phyloP scores from a whole-genome alignment of 345 rosid species.

The Bruguiera sexangula region DNA sequence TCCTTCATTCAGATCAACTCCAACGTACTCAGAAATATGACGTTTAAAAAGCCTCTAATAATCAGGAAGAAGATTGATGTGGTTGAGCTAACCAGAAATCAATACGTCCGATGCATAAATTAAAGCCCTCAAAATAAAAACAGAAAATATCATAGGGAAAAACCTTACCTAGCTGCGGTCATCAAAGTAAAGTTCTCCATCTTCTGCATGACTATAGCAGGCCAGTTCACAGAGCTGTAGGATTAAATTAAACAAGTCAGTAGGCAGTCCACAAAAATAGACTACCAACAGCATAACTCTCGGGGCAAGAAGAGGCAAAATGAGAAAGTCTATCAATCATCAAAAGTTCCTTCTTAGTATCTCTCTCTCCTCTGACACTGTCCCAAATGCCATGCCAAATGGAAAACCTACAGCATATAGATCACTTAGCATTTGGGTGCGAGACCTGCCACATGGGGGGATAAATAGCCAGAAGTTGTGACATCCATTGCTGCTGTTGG shows the following conservation, averaged over 20 bases:
- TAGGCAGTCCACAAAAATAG: not conserved
- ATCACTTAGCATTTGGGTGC: not conserved
- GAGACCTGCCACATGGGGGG: conserved; percentile 3
- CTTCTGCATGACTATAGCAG: conserved; percentile 83
- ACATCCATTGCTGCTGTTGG: not conserved
- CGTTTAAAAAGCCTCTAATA: conserved; percentile 87
- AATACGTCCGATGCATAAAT: conserved; percentile 1
- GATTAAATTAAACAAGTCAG: conserved; percentile 12
- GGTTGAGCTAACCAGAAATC: conserved; percentile 17
- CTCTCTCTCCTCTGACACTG: not conserved
- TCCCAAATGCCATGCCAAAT: not conserved
- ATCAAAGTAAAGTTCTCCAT: conserved; percentile 76
- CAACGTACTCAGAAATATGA: conserved; percentile 66
- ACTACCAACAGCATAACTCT: not conserved
- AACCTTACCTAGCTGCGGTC: conserved; percentile 73
- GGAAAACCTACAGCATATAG: not conserved
- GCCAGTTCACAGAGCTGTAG: conserved; percentile 85
- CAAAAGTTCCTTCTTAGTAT: not conserved
- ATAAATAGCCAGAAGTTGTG: not conserved
- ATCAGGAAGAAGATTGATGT: conserved; percentile 14
- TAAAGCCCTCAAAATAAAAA: conserved; percentile 15
- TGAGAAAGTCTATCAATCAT: not conserved
- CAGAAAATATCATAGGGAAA: not conserved
- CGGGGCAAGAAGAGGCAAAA: not conserved
- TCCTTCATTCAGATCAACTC: conserved; percentile 92